These are phyloP conservation scores for Alternaria ethzedia DNA, from an alignment of 2,329 filamentous ascomycete genomes.

Conservation along the genomic window DNA sequence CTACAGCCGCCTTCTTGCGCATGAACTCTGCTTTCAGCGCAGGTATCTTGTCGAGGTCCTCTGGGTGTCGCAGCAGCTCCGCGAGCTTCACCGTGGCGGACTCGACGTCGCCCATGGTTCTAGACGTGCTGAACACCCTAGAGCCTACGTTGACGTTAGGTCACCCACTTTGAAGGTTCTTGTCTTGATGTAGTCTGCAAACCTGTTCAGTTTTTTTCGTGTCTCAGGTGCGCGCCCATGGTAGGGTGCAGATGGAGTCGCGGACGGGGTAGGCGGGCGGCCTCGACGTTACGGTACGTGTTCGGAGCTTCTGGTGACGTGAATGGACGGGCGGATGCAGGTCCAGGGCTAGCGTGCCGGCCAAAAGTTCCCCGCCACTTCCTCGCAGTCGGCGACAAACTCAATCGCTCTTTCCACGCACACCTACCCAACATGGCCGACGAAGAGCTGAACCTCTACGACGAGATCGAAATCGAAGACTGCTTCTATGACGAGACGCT, in stretches of 20 bases:
- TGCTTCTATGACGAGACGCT: conserved; percentile 88
- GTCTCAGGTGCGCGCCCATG: conserved; percentile 19
- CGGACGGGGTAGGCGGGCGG: conserved; percentile 7
- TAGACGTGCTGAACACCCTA: background rate
- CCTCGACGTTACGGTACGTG: background rate
- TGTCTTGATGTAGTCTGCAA: too few species aligned
- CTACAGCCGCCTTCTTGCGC: conserved; percentile 90
- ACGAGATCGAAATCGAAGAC: conserved; percentile 98
- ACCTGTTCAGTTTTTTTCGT: too few species aligned
- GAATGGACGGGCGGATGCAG: conserved; percentile 7
- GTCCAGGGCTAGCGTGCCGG: conserved; percentile 14
- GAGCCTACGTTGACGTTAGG: too few species aligned
- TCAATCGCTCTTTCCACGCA: background rate
- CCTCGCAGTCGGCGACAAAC: conserved; percentile 3
- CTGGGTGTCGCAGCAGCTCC: conserved; percentile 91
- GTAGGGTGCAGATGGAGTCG: conserved; percentile 11
- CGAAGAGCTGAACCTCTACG: conserved; percentile 74
- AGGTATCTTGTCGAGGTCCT: conserved; percentile 95
- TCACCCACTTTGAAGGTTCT: too few species aligned
- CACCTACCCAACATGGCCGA: conserved; percentile 36
- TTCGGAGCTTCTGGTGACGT: conserved; percentile 7
- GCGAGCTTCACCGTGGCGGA: conserved; percentile 76
- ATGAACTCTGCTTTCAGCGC: conserved; percentile 89
- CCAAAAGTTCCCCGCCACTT: conserved; percentile 14
- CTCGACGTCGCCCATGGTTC: conserved; percentile 67